phyloP scores from a whole-genome alignment of 1,284 basidiomycete genomes.

The Somion occarium region DNA sequence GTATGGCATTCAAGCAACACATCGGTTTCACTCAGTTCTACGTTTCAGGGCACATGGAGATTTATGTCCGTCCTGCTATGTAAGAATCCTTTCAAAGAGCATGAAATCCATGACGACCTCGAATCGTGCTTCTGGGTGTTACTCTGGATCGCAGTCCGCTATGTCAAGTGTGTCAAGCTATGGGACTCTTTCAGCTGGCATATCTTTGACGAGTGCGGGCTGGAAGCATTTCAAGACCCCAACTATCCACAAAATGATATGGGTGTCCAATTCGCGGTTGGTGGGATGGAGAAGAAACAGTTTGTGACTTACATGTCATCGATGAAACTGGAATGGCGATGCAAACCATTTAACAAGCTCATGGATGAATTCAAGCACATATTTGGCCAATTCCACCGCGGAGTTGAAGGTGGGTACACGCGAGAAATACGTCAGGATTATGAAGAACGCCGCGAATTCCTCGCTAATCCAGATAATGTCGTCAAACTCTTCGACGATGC shows the following conservation, averaged over 20 bases:
- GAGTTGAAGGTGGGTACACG: background rate
- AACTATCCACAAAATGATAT: too few relatives aligned
- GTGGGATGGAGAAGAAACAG: background rate
- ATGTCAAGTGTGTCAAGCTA: too few relatives aligned
- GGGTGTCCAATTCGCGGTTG: too few relatives aligned
- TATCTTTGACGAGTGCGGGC: too few relatives aligned
- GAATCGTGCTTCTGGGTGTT: too few relatives aligned
- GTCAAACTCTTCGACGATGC: background rate
- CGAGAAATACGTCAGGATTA: background rate
- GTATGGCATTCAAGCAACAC: background rate
- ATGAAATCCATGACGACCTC: background rate
- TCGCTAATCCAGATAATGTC: background rate
- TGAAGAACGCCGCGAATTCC: background rate
- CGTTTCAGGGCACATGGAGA: constrained; percentile 4
- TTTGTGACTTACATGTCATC: background rate
- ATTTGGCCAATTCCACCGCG: background rate
- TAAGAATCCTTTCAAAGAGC: background rate
- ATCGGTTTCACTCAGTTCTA: background rate
- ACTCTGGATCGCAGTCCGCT: too few relatives aligned
- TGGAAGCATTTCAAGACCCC: too few relatives aligned
- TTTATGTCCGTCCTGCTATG: background rate
- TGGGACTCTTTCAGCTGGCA: too few relatives aligned
- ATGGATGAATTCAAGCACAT: background rate
- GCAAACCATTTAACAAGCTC: background rate
- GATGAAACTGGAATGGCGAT: background rate